Evolutionary conservation across 2,329 filamentous ascomycete species (phyloP).

Genomic region (Cucurbitaria berberidis): DNA sequence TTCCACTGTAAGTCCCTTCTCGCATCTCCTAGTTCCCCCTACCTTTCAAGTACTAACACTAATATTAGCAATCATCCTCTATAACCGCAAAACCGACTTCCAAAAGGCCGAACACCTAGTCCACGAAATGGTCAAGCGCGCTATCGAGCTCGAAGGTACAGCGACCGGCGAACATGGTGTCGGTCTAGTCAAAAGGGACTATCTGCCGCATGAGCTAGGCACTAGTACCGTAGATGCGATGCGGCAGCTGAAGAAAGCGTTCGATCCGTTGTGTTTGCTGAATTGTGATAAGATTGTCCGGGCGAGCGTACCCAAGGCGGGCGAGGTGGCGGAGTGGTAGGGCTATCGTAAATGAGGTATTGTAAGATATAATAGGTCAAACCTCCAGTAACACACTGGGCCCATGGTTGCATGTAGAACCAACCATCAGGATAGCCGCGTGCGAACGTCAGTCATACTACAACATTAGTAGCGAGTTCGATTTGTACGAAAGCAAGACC

Average conservation of each 20-base stretch:
- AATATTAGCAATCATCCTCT: conserved; percentile 63
- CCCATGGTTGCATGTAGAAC: neutral
- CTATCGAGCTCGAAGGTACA: conserved; percentile 83
- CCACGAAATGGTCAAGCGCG: conserved; percentile 84
- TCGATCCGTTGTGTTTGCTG: conserved; percentile 73
- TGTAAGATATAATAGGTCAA: conserved; percentile 1
- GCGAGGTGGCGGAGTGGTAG: conserved; percentile 58
- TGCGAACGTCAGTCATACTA: too few species aligned
- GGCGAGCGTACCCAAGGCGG: conserved; percentile 56
- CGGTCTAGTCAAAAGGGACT: conserved; percentile 83
- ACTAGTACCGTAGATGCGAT: conserved; percentile 78
- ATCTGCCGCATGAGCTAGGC: conserved; percentile 78
- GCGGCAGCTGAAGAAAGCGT: conserved; percentile 82
- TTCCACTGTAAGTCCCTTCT: conserved; percentile 64
- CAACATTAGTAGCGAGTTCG: too few species aligned
- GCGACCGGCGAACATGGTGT: conserved; percentile 87
- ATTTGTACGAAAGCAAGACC: too few species aligned
- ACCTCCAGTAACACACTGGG: neutral
- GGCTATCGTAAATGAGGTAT: neutral
- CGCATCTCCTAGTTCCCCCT: neutral
- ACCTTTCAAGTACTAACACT: conserved; percentile 6
- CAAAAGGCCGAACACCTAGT: conserved; percentile 72
- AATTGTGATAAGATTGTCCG: conserved; percentile 71
- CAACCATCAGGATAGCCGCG: neutral
- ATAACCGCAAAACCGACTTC: conserved; percentile 69